Evolutionary conservation across 2,329 filamentous ascomycete genomes (phyloP).

Genomic region (Fusarium drepaniforme): DNA sequence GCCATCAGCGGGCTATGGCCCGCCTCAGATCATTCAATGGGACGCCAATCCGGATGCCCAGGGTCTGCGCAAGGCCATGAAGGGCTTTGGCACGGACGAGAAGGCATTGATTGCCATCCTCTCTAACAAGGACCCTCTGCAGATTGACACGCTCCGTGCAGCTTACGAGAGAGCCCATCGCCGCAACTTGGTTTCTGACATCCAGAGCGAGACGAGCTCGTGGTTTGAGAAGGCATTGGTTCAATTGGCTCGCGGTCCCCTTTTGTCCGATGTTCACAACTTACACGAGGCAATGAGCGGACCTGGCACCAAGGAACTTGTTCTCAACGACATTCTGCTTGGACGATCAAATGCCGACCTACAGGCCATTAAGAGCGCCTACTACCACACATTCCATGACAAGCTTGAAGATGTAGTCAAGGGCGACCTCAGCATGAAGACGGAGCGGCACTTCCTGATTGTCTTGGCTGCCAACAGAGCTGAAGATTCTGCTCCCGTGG

Average conservation of each 20-base stretch:
- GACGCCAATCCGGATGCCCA: constrained; percentile 79
- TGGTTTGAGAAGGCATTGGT: constrained; percentile 82
- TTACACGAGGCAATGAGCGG: constrained; percentile 81
- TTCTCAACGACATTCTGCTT: constrained; percentile 89
- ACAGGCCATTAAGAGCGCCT: constrained; percentile 84
- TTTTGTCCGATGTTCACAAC: constrained; percentile 80
- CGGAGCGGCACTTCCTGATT: constrained; percentile 86
- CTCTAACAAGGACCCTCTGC: constrained; percentile 80
- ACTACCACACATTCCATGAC: constrained; percentile 74
- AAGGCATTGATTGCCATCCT: constrained; percentile 78
- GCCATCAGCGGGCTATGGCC: constrained; percentile 80
- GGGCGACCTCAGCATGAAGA: constrained; percentile 87
- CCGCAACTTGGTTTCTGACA: constrained; percentile 79
- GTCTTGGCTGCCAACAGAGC: constrained; percentile 79
- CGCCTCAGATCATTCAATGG: constrained; percentile 76
- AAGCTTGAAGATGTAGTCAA: constrained; percentile 79
- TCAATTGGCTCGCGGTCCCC: constrained; percentile 81
- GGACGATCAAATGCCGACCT: constrained; percentile 89
- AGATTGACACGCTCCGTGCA: constrained; percentile 76
- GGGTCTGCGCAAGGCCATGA: constrained; percentile 85
- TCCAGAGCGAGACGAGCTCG: constrained; percentile 81
- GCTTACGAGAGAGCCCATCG: constrained; percentile 74
- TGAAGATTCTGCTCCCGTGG: constrained; percentile 82
- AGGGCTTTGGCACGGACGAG: constrained; percentile 93
- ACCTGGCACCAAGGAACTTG: constrained; percentile 84